phyloP scores from a whole-genome alignment of 164 flowering plant species.

The Sextonia rubra region DNA sequence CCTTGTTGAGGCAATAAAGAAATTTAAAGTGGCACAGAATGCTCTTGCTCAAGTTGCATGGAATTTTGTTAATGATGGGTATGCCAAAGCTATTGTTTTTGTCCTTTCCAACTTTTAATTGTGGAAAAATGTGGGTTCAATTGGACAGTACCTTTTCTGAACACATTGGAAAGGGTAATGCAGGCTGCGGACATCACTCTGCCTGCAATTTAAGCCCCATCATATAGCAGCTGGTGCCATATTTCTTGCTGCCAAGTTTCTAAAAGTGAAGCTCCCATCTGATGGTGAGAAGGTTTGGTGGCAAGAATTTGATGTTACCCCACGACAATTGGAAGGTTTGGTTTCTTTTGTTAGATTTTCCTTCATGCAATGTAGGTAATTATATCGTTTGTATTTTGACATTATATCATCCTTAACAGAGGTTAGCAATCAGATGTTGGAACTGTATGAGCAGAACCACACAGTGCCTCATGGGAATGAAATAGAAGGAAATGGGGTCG shows the following conservation, averaged over 20 bases:
- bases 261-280: slow-evolving; percentile 76
- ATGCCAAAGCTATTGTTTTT: slow-evolving; percentile 19
- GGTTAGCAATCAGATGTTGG: slow-evolving; percentile 99
- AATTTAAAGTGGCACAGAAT: slow-evolving; percentile 76
- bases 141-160: not conserved
- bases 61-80: slow-evolving; percentile 95
- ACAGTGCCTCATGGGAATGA: slow-evolving; percentile 52
- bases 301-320: slow-evolving; percentile 92
- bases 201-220: slow-evolving; percentile 86
- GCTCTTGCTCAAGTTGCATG: slow-evolving; percentile 87
- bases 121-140: not conserved
- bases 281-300: slow-evolving; percentile 91
- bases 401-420: slow-evolving; percentile 42
- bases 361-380: not conserved
- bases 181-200: slow-evolving; percentile 87
- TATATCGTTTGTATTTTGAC: not conserved
- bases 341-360: slow-evolving; percentile 8
- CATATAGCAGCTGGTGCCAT: slow-evolving; percentile 90
- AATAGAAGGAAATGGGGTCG: slow-evolving; percentile 63
- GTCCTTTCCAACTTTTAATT: slow-evolving; percentile 2
- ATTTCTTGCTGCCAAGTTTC: slow-evolving; percentile 86
- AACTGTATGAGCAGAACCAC: slow-evolving; percentile 87
- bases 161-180: slow-evolving; percentile 33
- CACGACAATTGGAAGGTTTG: slow-evolving; percentile 84
- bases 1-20: slow-evolving; percentile 80